phyloP scores from a whole-genome alignment of 2,329 filamentous ascomycete genomes.

The Mycosphaerella sp. region DNA sequence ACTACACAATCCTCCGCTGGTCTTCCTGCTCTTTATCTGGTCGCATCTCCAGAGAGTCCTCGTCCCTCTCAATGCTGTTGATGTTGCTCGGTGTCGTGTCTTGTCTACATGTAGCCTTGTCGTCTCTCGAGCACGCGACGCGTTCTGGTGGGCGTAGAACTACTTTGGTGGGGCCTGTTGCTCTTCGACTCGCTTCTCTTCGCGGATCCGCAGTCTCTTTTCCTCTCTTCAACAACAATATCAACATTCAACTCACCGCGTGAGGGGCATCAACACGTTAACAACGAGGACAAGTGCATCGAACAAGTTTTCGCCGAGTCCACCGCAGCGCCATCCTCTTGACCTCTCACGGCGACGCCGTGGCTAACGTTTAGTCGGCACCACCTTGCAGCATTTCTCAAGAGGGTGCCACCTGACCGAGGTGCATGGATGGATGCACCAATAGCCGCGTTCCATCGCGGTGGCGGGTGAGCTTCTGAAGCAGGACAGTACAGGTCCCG shows the following conservation, averaged over 20 bases:
- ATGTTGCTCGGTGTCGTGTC: background rate
- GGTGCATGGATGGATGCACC: conserved; percentile 8
- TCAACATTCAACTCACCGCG: background rate
- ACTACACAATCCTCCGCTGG: background rate
- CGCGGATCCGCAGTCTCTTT: background rate
- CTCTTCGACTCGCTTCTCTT: background rate
- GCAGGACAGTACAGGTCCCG: background rate
- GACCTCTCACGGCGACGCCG: background rate
- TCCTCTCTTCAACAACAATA: background rate
- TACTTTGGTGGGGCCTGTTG: background rate
- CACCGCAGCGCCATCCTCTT: background rate
- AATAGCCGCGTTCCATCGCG: conserved; percentile 7
- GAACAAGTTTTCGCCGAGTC: background rate
- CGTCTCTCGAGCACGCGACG: background rate
- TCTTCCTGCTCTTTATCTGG: background rate
- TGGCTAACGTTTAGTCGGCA: background rate
- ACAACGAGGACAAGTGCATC: background rate
- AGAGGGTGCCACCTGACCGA: conserved; percentile 9
- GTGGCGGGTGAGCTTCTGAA: conserved; percentile 2
- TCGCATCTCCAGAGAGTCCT: background rate
- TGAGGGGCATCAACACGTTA: background rate
- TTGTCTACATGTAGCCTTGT: background rate
- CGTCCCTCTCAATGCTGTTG: background rate
- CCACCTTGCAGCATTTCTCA: conserved; percentile 6
- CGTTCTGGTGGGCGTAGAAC: background rate